phyloP scores from a whole-genome alignment of 169 alveolate genomes.

The Ichthyophthirius multifiliis region DNA sequence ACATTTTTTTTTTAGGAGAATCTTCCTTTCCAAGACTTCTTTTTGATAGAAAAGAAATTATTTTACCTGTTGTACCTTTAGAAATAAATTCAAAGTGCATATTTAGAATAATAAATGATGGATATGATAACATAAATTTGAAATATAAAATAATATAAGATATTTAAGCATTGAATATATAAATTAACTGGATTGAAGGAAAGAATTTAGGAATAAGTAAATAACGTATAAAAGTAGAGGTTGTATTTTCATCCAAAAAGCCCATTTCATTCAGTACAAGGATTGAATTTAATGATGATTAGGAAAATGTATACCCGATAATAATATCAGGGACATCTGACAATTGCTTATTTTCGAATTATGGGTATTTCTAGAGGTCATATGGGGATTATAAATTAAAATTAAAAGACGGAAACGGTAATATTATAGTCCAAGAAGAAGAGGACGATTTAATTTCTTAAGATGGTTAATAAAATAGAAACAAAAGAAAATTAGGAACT shows the following conservation, averaged over 20 bases:
- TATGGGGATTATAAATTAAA: slow-evolving; percentile 20
- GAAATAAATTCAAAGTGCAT: slow-evolving; percentile 70
- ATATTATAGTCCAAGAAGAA: not conserved
- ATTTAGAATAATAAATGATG: slow-evolving; percentile 87
- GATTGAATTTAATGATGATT: slow-evolving; percentile 87
- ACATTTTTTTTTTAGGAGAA: slow-evolving; percentile 91
- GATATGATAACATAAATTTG: slow-evolving; percentile 87
- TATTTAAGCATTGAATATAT: slow-evolving; percentile 69
- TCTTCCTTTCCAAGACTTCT: slow-evolving; percentile 88
- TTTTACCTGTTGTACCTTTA: slow-evolving; percentile 88
- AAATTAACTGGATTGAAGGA: slow-evolving; percentile 81
- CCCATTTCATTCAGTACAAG: slow-evolving; percentile 89
- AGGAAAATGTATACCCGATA: slow-evolving; percentile 81
- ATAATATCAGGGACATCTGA: slow-evolving; percentile 89
- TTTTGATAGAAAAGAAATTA: slow-evolving; percentile 89
- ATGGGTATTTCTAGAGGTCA: slow-evolving; percentile 72
- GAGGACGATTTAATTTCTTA: not conserved
- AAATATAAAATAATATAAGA: slow-evolving; percentile 75
- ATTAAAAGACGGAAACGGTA: not conserved
- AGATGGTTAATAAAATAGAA: not conserved
- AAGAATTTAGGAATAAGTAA: slow-evolving; percentile 74
- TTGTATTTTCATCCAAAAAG: slow-evolving; percentile 62
- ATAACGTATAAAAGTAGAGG: slow-evolving; percentile 81
- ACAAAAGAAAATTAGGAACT: slow-evolving; percentile 42
- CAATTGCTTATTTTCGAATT: slow-evolving; percentile 84